Percentiles rank a stretch among this genome's conserved stretches.
These are phyloP conservation scores for Globisporangium rhizosaccharum DNA, from an alignment of 352 stramenopile species.

Conservation along the genomic window DNA sequence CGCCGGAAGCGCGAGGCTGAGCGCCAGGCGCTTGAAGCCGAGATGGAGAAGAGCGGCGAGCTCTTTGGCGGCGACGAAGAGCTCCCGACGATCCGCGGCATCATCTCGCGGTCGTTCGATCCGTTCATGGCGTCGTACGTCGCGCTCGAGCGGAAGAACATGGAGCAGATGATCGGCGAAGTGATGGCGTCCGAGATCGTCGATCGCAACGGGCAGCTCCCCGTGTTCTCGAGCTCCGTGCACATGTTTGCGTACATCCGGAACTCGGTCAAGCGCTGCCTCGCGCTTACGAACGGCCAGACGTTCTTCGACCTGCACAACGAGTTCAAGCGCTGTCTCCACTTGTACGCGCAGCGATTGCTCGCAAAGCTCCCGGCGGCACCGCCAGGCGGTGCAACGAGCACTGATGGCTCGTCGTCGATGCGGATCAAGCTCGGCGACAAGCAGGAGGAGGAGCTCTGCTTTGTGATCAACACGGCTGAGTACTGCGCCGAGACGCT, in stretches of 20 bases:
- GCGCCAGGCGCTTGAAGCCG: slow-evolving; percentile 53
- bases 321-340: slow-evolving; percentile 88
- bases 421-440: slow-evolving; percentile 61
- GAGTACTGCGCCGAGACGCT: slow-evolving; percentile 98
- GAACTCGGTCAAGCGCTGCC: slow-evolving; percentile 96
- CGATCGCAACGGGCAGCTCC: slow-evolving; percentile 92
- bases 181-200: slow-evolving; percentile 91
- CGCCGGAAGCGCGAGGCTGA: slow-evolving; percentile 70
- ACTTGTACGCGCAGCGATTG: slow-evolving; percentile 74
- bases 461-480: slow-evolving; percentile 97
- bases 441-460: slow-evolving; percentile 94
- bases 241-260: slow-evolving; percentile 99
- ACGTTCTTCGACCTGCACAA: slow-evolving; percentile 96
- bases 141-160: slow-evolving; percentile 93
- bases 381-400: slow-evolving; percentile 6
- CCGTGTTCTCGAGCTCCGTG: slow-evolving; percentile 95
- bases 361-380: slow-evolving; percentile 60
- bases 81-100: slow-evolving; percentile 60
- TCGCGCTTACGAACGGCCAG: slow-evolving; percentile 94
- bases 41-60: slow-evolving; percentile 56
- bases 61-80: slow-evolving; percentile 36
- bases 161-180: slow-evolving; percentile 90
- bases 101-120: slow-evolving; percentile 94
- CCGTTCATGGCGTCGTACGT: slow-evolving; percentile 98
- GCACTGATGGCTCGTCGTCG: slow-evolving; percentile 3